Percentiles rank a stretch among this genome's conserved stretches.
phyloP scores from a whole-genome alignment of 768 basidiomycete species.

The Phaffia tasmanica region DNA sequence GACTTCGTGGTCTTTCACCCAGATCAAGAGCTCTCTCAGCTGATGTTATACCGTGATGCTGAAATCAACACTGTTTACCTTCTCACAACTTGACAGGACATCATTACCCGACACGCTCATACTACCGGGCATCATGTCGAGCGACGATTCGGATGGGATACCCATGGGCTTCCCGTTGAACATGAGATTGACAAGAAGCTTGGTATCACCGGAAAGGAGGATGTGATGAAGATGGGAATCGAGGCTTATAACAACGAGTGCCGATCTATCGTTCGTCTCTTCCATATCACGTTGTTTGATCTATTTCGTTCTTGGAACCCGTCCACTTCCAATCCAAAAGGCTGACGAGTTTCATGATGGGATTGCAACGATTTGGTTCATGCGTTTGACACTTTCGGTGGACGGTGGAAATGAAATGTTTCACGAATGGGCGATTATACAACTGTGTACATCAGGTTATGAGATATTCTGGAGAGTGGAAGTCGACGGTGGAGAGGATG shows the following conservation, averaged over 20 bases:
- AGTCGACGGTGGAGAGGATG: constrained; percentile 88
- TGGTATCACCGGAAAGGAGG: constrained; percentile 79
- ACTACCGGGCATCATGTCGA: constrained; percentile 84
- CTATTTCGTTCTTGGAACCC: neutral
- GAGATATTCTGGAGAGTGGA: constrained; percentile 92
- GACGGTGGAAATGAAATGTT: no score
- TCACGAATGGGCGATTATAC: no score
- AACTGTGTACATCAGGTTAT: constrained; percentile 47
- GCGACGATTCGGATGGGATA: constrained; percentile 97
- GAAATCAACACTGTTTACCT: neutral
- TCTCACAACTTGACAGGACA: constrained; percentile 55
- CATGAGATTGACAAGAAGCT: constrained; percentile 98
- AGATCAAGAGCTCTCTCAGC: neutral
- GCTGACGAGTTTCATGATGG: no score
- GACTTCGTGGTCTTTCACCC: neutral
- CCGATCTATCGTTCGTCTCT: constrained; percentile 55
- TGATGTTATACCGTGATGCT: neutral
- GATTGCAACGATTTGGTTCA: no score
- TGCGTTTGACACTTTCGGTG: no score
- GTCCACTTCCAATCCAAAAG: no score
- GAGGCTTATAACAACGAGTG: constrained; percentile 96
- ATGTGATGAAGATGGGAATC: constrained; percentile 91
- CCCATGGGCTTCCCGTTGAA: constrained; percentile 95
- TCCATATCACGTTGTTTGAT: neutral
- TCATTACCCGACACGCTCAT: constrained; percentile 91